These are phyloP conservation scores for Polychaeton citri DNA, from an alignment of 2,329 filamentous ascomycete genomes.

Conservation along the genomic window DNA sequence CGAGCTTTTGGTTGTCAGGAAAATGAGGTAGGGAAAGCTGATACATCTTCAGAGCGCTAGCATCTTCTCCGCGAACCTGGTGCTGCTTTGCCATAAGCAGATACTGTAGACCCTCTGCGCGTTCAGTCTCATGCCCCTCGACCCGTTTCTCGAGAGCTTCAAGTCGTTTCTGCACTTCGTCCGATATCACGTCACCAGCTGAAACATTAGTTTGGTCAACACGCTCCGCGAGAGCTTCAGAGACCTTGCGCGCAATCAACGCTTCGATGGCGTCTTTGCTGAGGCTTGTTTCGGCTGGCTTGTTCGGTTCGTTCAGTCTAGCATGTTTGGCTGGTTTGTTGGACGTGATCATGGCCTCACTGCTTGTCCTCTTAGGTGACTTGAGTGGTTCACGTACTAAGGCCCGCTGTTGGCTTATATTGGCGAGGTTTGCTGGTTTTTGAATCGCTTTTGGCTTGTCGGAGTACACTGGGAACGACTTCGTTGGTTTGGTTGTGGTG, in stretches of 20 bases:
- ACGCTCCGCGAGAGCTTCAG: conserved; percentile 73
- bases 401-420: conserved; percentile 11
- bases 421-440: conserved; percentile 11
- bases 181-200: conserved; percentile 39
- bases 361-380: conserved; percentile 31
- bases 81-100: conserved; percentile 87
- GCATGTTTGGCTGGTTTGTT: conserved; percentile 27
- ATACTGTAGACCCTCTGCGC: conserved; percentile 71
- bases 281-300: conserved; percentile 17
- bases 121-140: conserved; percentile 56
- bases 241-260: conserved; percentile 82
- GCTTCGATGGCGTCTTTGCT: conserved; percentile 66
- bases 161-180: conserved; percentile 66
- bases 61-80: conserved; percentile 68
- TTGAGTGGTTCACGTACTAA: conserved; percentile 7
- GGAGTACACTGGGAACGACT: conserved; percentile 76
- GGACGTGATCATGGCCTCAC: conserved; percentile 22
- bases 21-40: conserved; percentile 75
- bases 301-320: conserved; percentile 22
- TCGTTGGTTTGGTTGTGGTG: conserved; percentile 54
- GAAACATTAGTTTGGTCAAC: conserved; percentile 26
- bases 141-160: conserved; percentile 81
- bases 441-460: conserved; percentile 47
- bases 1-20: conserved; percentile 67
- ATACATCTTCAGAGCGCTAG: conserved; percentile 70